Evolutionary conservation across 176 grass and related monocot species (phyloP), one percentile per base, ranked within the genome.

Genomic region (Cenchrus fungigraminus): DNA sequence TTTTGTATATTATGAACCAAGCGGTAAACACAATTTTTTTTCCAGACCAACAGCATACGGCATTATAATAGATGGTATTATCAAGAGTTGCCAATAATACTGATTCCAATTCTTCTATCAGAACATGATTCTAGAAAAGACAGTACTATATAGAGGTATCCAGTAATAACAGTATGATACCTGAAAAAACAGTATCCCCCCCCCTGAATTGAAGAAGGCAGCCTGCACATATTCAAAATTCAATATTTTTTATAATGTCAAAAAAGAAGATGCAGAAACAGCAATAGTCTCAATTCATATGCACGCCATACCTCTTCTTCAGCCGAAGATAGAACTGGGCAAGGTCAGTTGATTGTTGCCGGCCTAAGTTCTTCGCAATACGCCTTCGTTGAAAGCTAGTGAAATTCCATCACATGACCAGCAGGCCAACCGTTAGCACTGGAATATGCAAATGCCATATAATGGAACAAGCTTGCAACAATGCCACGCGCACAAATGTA

Each of bases 271-370:
- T 19, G 64, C 20, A 9, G 9, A 52, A 52, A 73, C 47, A 31
- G 8, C 25, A 32, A 67, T 5, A 44, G 66, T 44, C 17, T 31
- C 22, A 12, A 11, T 72, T n/a, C 9, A 50, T 72, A n/a, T 12
- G 42, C 10, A 58, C 58, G 32, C 1, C 40, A 0, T 58, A 76
- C 53, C 73, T 76, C 73, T 58, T 58, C 53, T 37, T 58, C 14
- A 42, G 32, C 52, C n/a, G 8, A 76, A 76, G 14, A 76, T 76
- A 76, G 31, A 19, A 76, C 15, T 11, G 53, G 53, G 73, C 31
- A 58, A 74, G n/a, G 10, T 16, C n/a, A 0, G 5, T 51, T 4
- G 71, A 32, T 74, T 16, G 71, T 16, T 54, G 29, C 46, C 0
- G 16, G 53, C 9, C 31, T 20, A 42, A 17, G 31, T 12, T 75